A percentile compares a stretch with the other conserved stretches of the same genome.
Evolutionary conservation across 2,329 filamentous ascomycete genomes (phyloP).

Genomic region (Magnaporthiopsis incrustans): DNA sequence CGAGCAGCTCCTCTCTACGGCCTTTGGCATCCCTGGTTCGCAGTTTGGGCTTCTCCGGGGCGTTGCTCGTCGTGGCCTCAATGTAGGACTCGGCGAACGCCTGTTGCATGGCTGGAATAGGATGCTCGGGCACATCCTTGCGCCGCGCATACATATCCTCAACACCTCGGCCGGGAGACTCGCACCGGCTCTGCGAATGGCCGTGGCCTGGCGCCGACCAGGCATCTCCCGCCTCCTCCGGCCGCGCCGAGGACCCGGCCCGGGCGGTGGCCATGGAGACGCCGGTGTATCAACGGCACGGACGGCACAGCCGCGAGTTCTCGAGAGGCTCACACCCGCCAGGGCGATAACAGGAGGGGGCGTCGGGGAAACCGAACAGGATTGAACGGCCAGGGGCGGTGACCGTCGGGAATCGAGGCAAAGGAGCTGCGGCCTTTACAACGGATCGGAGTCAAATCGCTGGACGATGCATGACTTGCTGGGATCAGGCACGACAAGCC

Average conservation of each 20-base stretch:
- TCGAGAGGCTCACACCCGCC: background rate
- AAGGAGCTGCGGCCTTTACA: background rate
- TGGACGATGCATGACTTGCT: background rate
- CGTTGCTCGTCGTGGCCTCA: constrained; percentile 52
- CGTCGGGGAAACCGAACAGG: background rate
- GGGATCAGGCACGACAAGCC: background rate
- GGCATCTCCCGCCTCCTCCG: background rate
- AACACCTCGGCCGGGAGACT: background rate
- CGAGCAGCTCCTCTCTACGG: constrained; percentile 59
- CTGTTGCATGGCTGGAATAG: constrained; percentile 67
- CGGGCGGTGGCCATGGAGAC: background rate
- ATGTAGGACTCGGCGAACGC: constrained; percentile 77
- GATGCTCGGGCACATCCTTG: constrained; percentile 41
- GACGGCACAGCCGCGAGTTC: background rate
- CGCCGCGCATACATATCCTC: background rate
- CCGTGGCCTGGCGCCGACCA: background rate
- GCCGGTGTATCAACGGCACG: background rate
- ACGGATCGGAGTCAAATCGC: background rate
- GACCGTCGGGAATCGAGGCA: background rate
- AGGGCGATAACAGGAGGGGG: background rate
- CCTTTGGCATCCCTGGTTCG: constrained; percentile 48
- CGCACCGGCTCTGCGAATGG: background rate
- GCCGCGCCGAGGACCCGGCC: no score
- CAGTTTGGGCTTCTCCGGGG: constrained; percentile 41
- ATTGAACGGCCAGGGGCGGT: background rate